Evolutionary conservation across 2,329 filamentous ascomycete genomes (phyloP), one percentile per base, ranked within the genome.

Genomic region (Fusarium nurragi): DNA sequence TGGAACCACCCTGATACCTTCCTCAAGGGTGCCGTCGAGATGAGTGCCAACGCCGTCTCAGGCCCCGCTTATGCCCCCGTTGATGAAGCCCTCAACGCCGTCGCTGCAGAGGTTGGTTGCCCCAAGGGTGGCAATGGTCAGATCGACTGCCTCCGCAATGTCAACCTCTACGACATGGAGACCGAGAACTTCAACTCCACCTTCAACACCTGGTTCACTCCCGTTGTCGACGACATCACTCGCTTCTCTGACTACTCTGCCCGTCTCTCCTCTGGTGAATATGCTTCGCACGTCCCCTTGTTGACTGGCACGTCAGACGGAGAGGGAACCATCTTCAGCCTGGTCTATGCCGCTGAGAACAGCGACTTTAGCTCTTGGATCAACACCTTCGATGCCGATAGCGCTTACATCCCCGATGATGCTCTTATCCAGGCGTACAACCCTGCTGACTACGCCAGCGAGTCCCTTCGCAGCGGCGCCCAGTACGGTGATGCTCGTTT

Each of bases 401-500:
- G 53, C 5, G 68, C 68, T 16, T 64, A 71, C 19, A 64, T 70
- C 10, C 63, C 68, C 0, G 64, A 67, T 2, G 25, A 38, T 16
- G 38, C 44, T 18, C 57, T 70, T 11, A 52, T 69, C 2, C 18
- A 36, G 3, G 68, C 68, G 5, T 70, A 70, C 39, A 46, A 49
- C 19, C 59, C 69, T 4, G 67, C 75, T 2, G 76, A 80, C 54
- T 81, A 64, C 18, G 65, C 70, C 18, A 75, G 69, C 40, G 77
- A 77, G 18, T 76, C 79, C 4, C 73, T 76, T 12, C 76, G 77
- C 61, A 80, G 78, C 56, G 80, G 80, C 16, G 69, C 71, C 0
- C 79, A 81, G 68, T 78, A 78, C 32, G 80, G 79, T 25, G 80
- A 82, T 18, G 80, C 78, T 5, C 79, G 79, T 12, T 82, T 82